Evolutionary conservation across 441 rosid species (phyloP).

Genomic region (Populus hybrid): DNA sequence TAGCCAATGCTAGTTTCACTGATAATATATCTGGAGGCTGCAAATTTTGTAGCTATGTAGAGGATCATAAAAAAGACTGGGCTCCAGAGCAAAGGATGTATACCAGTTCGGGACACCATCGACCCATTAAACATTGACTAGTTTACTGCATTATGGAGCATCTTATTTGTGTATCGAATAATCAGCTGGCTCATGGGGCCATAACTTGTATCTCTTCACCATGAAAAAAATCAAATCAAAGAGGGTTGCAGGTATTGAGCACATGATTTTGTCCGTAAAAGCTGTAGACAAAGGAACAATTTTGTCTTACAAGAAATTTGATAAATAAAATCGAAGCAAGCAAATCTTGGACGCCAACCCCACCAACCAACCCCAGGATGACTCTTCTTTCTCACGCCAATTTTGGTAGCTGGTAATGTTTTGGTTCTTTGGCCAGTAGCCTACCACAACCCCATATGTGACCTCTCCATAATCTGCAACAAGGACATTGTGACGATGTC

Average conservation of each 20-base stretch:
- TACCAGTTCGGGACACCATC: too few relatives aligned
- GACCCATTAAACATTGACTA: background rate
- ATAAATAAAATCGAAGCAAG: constrained; percentile 20
- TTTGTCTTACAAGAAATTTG: too few relatives aligned
- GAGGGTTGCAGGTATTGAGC: background rate
- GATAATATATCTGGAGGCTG: background rate
- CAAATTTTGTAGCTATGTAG: too few relatives aligned
- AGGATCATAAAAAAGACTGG: background rate
- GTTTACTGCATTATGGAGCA: too few relatives aligned
- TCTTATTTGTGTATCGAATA: background rate
- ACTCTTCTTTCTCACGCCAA: constrained; percentile 19
- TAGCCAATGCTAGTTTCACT: background rate
- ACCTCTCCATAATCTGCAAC: constrained; percentile 5
- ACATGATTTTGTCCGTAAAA: background rate
- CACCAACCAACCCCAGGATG: constrained; percentile 29
- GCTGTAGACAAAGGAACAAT: background rate
- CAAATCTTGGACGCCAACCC: constrained; percentile 43
- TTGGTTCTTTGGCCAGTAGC: constrained; percentile 42
- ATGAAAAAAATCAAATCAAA: background rate
- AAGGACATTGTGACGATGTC: constrained; percentile 10
- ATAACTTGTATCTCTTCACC: background rate
- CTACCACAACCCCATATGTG: constrained; percentile 22
- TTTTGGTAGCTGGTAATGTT: constrained; percentile 34
- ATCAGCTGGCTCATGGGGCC: background rate
- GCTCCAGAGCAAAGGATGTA: too few relatives aligned